Conservation (phyloP, 2,329 filamentous ascomycete species). For the Pyricularia pennisetigena region DNA sequence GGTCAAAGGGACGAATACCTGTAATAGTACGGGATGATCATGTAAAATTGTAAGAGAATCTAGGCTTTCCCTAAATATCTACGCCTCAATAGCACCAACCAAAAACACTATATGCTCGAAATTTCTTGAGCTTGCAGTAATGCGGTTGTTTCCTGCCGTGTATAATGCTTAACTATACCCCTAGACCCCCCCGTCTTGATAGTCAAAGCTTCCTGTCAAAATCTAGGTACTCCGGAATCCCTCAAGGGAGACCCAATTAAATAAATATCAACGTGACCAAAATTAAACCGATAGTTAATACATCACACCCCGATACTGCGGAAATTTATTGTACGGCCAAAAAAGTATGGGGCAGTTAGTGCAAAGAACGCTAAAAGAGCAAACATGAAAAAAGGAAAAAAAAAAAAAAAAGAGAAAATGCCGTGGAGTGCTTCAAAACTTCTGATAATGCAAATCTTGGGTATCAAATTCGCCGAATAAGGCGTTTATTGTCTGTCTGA, state of each 20-base stretch:
- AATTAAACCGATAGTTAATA: background rate
- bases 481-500: background rate
- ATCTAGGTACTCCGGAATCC: background rate
- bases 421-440: background rate
- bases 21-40: background rate
- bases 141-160: background rate
- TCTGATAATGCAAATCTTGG: background rate
- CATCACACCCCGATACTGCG: background rate
- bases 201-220: background rate
- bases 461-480: background rate
- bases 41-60: background rate
- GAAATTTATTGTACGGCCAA: background rate
- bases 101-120: background rate
- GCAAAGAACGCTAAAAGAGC: background rate
- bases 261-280: background rate
- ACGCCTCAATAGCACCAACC: background rate
- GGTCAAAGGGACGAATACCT: background rate
- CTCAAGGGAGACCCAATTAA: background rate
- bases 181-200: background rate
- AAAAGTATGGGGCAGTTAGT: background rate
- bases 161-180: background rate
- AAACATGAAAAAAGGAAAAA: background rate
- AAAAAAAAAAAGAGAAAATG: background rate
- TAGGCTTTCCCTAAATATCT: background rate
- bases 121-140: background rate